Percentiles rank a stretch among this genome's conserved stretches.
Evolutionary conservation across 148 eudicot species (phyloP).

Genomic region (Selenicereus undatus): DNA sequence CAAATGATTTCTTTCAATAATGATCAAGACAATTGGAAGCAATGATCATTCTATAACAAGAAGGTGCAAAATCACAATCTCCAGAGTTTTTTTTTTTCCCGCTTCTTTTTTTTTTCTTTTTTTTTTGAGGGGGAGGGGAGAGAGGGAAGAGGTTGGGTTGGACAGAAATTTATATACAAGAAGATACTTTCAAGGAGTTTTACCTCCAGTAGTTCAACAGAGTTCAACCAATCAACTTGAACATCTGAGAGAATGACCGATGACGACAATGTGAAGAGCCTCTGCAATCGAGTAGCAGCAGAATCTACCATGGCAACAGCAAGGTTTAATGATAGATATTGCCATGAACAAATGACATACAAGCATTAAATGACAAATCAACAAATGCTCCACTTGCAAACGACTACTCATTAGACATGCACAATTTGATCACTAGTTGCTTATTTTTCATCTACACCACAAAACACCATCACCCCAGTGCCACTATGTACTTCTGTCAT

Average conservation of each 20-base stretch:
- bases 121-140: background rate
- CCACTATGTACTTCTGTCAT: background rate
- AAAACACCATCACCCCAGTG: background rate
- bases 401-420: background rate
- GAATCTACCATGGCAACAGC: conserved; percentile 44
- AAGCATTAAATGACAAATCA: background rate
- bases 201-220: conserved; percentile 62
- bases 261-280: conserved; percentile 48
- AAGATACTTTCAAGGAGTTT: background rate
- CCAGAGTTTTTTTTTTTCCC: background rate
- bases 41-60: background rate
- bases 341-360: background rate
- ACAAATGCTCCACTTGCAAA: background rate
- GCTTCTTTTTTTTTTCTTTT: too few species aligned
- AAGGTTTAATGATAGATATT: background rate
- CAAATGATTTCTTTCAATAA: background rate
- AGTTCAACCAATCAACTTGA: conserved; percentile 45
- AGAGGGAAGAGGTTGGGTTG: too few species aligned
- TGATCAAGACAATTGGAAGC: background rate
- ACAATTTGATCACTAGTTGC: background rate
- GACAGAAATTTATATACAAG: too few species aligned
- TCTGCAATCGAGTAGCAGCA: conserved; percentile 50
- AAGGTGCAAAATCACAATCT: background rate
- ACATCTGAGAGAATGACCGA: conserved; percentile 63
- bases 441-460: background rate